Percentiles rank a stretch among this genome's conserved stretches.
phyloP scores from a whole-genome alignment of 345 rosid genomes.

The Carallia pectinifolia region DNA sequence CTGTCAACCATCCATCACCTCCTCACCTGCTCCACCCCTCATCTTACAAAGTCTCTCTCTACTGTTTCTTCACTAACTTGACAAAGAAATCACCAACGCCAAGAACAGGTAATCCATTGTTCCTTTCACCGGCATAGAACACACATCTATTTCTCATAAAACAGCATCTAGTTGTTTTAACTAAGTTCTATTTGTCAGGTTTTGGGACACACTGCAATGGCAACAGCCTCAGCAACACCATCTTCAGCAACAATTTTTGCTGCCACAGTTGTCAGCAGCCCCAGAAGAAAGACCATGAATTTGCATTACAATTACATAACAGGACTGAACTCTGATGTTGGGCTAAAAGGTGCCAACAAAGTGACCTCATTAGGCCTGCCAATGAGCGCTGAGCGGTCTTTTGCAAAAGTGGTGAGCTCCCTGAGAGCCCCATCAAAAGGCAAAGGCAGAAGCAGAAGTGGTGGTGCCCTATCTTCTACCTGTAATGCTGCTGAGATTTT shows the following conservation, averaged over 20 bases:
- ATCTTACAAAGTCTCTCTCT: conserved; percentile 10
- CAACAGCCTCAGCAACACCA: conserved; percentile 30
- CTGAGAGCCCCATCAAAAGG: conserved; percentile 32
- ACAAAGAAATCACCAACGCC: background rate
- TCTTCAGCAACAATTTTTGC: conserved; percentile 20
- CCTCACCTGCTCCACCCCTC: conserved; percentile 23
- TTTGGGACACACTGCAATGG: conserved; percentile 9
- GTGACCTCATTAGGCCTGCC: conserved; percentile 40
- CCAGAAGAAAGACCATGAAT: conserved; percentile 13
- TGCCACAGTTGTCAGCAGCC: conserved; percentile 18
- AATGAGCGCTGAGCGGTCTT: conserved; percentile 28
- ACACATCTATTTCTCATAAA: background rate
- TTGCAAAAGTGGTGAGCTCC: conserved; percentile 49
- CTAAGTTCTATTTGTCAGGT: background rate
- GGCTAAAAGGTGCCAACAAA: conserved; percentile 47
- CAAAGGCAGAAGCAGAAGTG: conserved; percentile 21
- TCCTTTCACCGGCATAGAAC: background rate
- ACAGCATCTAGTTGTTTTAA: background rate
- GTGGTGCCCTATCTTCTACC: conserved; percentile 36
- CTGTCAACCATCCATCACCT: conserved; percentile 21
- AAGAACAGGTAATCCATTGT: background rate
- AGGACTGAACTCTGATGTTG: conserved; percentile 45
- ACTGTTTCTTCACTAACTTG: background rate
- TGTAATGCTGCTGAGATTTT: conserved; percentile 45
- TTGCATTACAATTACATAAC: conserved; percentile 25